A percentile compares a stretch with the other conserved stretches of the same genome.
Conservation (phyloP, 139 green algal genomes). For the Bryopsis sp. region DNA sequence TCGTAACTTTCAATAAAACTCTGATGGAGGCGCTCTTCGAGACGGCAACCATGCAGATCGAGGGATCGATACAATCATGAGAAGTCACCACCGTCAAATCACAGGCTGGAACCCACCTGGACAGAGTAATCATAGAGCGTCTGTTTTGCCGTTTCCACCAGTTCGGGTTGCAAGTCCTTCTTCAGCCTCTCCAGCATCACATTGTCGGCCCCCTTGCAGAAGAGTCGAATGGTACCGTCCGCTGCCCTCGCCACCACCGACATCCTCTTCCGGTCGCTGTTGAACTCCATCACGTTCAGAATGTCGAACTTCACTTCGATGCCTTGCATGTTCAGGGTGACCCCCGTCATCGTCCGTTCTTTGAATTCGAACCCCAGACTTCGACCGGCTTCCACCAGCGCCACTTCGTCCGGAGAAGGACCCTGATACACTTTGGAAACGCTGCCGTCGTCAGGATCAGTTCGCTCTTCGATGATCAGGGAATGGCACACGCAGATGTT, state of each 20-base stretch:
- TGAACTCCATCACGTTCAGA: conserved; percentile 82
- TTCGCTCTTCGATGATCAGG: conserved; percentile 43
- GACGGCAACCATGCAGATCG: too few relatives aligned
- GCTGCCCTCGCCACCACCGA: conserved; percentile 40
- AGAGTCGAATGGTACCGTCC: conserved; percentile 40
- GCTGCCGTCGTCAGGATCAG: conserved; percentile 1
- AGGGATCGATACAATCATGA: too few relatives aligned
- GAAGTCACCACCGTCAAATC: too few relatives aligned
- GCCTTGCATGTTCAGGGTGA: conserved; percentile 16
- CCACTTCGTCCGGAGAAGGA: conserved; percentile 75
- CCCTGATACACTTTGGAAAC: conserved; percentile 40
- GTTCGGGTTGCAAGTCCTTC: conserved; percentile 16
- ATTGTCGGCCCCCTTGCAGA: conserved; percentile 23
- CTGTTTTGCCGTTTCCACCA: conserved; percentile 12
- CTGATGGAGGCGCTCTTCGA: too few relatives aligned
- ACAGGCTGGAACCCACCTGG: background rate
- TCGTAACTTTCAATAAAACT: too few relatives aligned
- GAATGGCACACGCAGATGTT: conserved; percentile 58
- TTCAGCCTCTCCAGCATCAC: conserved; percentile 20
- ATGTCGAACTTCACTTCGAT: conserved; percentile 53
- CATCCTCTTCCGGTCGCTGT: conserved; percentile 48
- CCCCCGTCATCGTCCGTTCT: conserved; percentile 24
- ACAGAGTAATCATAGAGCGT: conserved; percentile 21
- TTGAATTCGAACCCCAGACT: conserved; percentile 71
- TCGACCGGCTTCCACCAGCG: conserved; percentile 73